Evolutionary conservation across 1,284 basidiomycete genomes (phyloP).

Genomic region (Malassezia brasiliensis): DNA sequence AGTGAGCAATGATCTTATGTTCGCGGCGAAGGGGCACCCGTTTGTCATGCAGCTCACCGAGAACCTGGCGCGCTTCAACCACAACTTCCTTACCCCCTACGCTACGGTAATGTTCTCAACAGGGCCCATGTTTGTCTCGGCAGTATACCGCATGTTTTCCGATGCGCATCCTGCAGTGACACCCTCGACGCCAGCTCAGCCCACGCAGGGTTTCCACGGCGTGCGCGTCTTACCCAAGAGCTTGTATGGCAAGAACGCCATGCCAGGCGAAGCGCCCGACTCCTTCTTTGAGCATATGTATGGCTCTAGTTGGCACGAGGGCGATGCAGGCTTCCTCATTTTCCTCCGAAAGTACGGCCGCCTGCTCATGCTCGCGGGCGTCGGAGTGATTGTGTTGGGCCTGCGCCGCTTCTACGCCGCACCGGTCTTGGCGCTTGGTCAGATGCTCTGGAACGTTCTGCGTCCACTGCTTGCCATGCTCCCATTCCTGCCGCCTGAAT

Average conservation of each 20-base stretch:
- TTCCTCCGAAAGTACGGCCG: conserved; percentile 41
- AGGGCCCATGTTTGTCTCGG: conserved; percentile 55
- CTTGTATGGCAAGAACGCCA: conserved; percentile 92
- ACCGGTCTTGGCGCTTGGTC: background rate
- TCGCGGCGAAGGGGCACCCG: conserved; percentile 71
- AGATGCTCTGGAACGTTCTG: background rate
- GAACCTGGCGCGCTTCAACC: conserved; percentile 79
- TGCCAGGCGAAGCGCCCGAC: conserved; percentile 69
- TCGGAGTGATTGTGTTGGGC: background rate
- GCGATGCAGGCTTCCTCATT: conserved; percentile 48
- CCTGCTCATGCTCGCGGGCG: conserved; percentile 20
- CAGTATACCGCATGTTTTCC: conserved; percentile 37
- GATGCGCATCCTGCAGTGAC: conserved; percentile 72
- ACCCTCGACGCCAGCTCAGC: conserved; percentile 74
- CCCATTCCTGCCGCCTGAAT: background rate
- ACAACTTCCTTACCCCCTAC: conserved; percentile 85
- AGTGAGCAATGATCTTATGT: conserved; percentile 94
- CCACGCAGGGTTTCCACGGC: conserved; percentile 55
- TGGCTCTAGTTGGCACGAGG: conserved; percentile 73
- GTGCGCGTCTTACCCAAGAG: conserved; percentile 74
- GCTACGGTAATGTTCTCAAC: conserved; percentile 99
- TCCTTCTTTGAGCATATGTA: conserved; percentile 83
- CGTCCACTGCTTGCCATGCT: background rate
- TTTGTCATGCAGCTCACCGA: conserved; percentile 89
- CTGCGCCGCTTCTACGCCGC: conserved; percentile 3